phyloP scores from a whole-genome alignment of 805 yeast genomes.

The Candida sonorensis region DNA sequence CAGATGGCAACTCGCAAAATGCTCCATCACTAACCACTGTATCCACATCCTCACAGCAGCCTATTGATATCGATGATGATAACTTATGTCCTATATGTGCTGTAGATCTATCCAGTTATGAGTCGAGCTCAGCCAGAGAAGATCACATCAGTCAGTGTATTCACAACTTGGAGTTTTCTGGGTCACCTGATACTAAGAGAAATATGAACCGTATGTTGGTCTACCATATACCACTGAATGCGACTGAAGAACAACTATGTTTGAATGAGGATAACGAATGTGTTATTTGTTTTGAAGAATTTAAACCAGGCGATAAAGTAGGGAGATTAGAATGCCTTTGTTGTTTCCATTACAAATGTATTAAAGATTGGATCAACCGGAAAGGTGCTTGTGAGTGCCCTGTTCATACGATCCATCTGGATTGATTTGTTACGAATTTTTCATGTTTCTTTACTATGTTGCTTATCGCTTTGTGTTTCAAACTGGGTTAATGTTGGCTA shows the following conservation, averaged over 20 bases:
- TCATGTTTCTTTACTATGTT: no score
- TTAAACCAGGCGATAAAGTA: slow-evolving; percentile 78
- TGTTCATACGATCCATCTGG: slow-evolving; percentile 52
- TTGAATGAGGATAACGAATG: slow-evolving; percentile 61
- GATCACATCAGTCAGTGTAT: slow-evolving; percentile 70
- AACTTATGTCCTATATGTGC: slow-evolving; percentile 41
- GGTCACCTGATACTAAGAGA: slow-evolving; percentile 51
- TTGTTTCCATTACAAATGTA: slow-evolving; percentile 87
- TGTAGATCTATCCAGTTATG: slow-evolving; percentile 13
- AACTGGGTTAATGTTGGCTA: no score
- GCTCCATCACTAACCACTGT: no score
- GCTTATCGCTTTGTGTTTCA: not conserved
- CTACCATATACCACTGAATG: slow-evolving; percentile 46
- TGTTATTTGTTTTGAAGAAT: slow-evolving; percentile 88
- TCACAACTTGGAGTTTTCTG: slow-evolving; percentile 49
- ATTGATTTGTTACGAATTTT: slow-evolving; percentile 1
- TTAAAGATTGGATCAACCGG: slow-evolving; percentile 82
- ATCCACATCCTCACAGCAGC: no score
- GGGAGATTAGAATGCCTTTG: slow-evolving; percentile 93
- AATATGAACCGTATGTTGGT: slow-evolving; percentile 79
- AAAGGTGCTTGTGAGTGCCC: slow-evolving; percentile 87
- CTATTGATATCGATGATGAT: no score
- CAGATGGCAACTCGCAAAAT: no score
- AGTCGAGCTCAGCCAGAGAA: slow-evolving; percentile 38
- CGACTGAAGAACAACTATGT: slow-evolving; percentile 13